phyloP scores from a whole-genome alignment of 208 protist genomes.

The Porcisia hertigi region DNA sequence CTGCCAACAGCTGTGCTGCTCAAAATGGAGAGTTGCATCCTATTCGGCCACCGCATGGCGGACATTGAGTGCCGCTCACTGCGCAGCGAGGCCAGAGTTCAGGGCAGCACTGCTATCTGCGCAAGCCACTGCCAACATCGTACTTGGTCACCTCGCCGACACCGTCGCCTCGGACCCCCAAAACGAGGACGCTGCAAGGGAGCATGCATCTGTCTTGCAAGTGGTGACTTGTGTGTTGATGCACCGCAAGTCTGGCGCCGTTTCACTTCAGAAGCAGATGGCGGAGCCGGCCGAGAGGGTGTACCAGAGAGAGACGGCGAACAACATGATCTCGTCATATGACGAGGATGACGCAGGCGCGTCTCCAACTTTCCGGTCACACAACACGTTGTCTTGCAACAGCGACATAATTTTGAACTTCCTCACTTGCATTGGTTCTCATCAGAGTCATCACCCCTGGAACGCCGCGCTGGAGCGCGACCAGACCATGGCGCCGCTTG shows the following conservation, averaged over 20 bases:
- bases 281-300: conserved; percentile 9
- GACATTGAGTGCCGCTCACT: conserved; percentile 33
- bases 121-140: conserved; percentile 32
- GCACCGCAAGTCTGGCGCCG: conserved; percentile 31
- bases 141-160: conserved; percentile 23
- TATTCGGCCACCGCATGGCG: conserved; percentile 35
- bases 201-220: conserved; percentile 25
- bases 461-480: conserved; percentile 17
- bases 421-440: conserved; percentile 29
- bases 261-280: conserved; percentile 22
- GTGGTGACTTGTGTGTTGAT: conserved; percentile 41
- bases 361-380: conserved; percentile 13
- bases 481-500: conserved; percentile 1
- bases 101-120: conserved; percentile 21
- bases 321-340: conserved; percentile 13
- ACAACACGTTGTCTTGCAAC: conserved; percentile 16
- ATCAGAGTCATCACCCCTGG: conserved; percentile 17
- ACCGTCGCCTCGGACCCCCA: conserved; percentile 13
- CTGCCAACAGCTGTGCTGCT: conserved; percentile 13
- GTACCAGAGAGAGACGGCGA: not conserved
- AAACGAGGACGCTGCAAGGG: conserved; percentile 12
- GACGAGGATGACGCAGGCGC: conserved; percentile 28
- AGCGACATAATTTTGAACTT: conserved; percentile 26
- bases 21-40: conserved; percentile 21
- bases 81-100: conserved; percentile 32